Conservation (phyloP, 2,329 filamentous ascomycete genomes). For the Zasmidium citrigriseum region DNA sequence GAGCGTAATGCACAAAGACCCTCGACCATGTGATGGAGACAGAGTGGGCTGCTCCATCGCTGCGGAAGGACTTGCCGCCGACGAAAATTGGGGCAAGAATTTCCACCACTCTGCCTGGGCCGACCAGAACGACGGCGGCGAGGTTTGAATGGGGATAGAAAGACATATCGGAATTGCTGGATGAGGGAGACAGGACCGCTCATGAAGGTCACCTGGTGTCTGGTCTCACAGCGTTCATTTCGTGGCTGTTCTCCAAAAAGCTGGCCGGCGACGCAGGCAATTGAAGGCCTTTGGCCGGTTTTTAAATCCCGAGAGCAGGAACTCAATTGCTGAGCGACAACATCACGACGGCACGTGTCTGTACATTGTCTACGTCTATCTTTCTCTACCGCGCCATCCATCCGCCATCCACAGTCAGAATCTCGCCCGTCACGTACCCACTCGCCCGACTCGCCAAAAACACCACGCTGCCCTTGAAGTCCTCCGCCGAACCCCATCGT, state of each 20-base stretch:
- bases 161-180: neutral
- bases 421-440: conserved; percentile 78
- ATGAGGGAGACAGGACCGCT: neutral
- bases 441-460: conserved; percentile 77
- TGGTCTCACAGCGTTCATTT: neutral
- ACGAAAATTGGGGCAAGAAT: neutral
- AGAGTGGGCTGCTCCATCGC: neutral
- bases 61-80: neutral
- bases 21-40: neutral
- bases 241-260: neutral
- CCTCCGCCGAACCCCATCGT: conserved; percentile 79
- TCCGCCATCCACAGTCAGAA: conserved; percentile 82
- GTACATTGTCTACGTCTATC: neutral
- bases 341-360: neutral
- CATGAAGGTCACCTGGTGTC: neutral
- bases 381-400: conserved; percentile 75
- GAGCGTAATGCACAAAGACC: neutral
- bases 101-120: neutral
- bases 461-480: conserved; percentile 82
- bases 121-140: neutral
- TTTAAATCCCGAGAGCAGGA: neutral
- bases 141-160: neutral
- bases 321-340: neutral
- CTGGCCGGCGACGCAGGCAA: neutral
- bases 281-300: neutral